phyloP scores from a whole-genome alignment of 495 filamentous ascomycete species.

The Aspergillus heteromorphus region DNA sequence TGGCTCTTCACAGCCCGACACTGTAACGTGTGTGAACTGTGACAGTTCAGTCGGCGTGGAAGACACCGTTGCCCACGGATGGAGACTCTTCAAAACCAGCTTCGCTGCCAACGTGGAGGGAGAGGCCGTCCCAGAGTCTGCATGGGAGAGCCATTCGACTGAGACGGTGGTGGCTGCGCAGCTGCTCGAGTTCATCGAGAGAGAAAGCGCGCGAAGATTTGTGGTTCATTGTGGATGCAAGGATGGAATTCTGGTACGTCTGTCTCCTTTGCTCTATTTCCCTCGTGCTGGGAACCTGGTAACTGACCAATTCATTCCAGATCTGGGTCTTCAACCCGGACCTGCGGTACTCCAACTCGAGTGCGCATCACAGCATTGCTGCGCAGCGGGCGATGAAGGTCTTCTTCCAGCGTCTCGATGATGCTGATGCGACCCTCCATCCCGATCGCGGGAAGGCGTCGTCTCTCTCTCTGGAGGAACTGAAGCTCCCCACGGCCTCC shows the following conservation, averaged over 20 bases:
- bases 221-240: constrained; percentile 37
- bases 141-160: constrained; percentile 35
- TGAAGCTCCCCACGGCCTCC: constrained; percentile 50
- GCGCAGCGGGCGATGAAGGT: constrained; percentile 60
- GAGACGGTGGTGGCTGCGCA: constrained; percentile 51
- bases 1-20: constrained; percentile 10
- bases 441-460: constrained; percentile 36
- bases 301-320: constrained; percentile 30
- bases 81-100: constrained; percentile 49
- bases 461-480: constrained; percentile 56
- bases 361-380: constrained; percentile 22
- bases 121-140: neutral
- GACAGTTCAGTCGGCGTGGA: constrained; percentile 37
- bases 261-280: neutral
- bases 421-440: constrained; percentile 52
- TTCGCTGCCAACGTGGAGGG: constrained; percentile 23
- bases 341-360: constrained; percentile 56
- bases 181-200: constrained; percentile 45
- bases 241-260: constrained; percentile 37
- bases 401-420: constrained; percentile 48
- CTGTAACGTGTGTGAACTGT: constrained; percentile 39
- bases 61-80: constrained; percentile 36
- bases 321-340: constrained; percentile 69
- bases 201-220: constrained; percentile 45
- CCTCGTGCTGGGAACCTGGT: constrained; percentile 23